Base-by-base conservation (phyloP, 2,329 filamentous ascomycete species). In the Nemania sp. region DNA sequence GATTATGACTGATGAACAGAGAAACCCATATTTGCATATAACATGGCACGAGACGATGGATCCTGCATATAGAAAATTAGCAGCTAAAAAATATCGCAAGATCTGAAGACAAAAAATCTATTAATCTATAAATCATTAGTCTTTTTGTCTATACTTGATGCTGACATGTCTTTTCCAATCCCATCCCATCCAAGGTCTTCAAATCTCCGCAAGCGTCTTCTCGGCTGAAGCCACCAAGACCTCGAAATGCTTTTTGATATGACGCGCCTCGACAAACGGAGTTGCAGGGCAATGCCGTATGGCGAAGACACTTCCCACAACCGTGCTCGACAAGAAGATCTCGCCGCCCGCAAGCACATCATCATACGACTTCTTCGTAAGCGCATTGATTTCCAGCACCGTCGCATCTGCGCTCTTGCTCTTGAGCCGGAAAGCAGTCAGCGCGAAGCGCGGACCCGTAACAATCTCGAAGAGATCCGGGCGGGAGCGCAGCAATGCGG, bases 271-370 rank as follows among this genome's bases (percentile, higher is more conserved):
- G 0, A 86, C 83, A 34, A 82, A 76, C 20, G 81, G 75, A 63
- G 88, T 89, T 0, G 82, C 86, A 52, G 89, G 91, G 19, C 93
- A 87, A 31, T 97, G 83, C 0, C 93, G 80, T 56, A 97, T 95
- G 1, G 88, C 86, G 70, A 90, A 90, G 17, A 84, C 77, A 1
- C 84, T 88, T 7, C 82, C 83, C 11, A 96, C 79, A 4, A 91
- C 81, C 1, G 86, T 88, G 36, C 85, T 87, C 0, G 91, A 97
- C 20, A 97, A 75, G 72, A 90, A 97, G 51, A 96, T 88, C 70
- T 90, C 84, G 1, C 90, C 90, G 6, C 81, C 76, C 3, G 77
- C 76, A 64, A 95, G 93, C 23, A 96, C 80, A 20, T 77, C 71
- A 65, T 94, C 88, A 64, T 90, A 93, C 11, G 96, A 82, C 50